Evolutionary conservation across 306 rosid genomes (phyloP).

Genomic region (Quercus glauca): DNA sequence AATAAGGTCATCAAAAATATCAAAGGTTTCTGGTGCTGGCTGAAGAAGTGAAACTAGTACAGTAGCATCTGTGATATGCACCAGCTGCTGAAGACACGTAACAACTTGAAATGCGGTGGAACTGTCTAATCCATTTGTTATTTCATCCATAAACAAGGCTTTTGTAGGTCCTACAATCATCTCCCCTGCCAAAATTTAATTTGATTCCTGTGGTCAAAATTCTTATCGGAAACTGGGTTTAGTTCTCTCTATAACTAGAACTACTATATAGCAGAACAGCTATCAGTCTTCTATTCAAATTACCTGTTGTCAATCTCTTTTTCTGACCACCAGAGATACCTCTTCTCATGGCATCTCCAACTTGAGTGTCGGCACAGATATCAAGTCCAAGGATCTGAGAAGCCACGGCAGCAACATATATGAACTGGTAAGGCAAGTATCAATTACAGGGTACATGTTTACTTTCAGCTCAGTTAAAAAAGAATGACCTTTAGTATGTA

Average conservation of each 20-base stretch:
- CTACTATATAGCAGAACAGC: neutral
- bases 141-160: conserved; percentile 11
- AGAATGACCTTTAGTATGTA: conserved; percentile 46
- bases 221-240: neutral
- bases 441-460: too few species aligned
- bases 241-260: neutral
- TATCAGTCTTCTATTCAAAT: neutral
- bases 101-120: neutral
- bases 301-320: conserved; percentile 53
- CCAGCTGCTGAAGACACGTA: neutral
- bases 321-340: conserved; percentile 52
- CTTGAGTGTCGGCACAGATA: conserved; percentile 40
- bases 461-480: neutral
- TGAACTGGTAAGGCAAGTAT: neutral
- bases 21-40: conserved; percentile 50
- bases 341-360: conserved; percentile 47
- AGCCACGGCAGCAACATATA: neutral
- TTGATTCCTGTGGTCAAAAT: neutral
- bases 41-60: conserved; percentile 49
- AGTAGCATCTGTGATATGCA: conserved; percentile 9
- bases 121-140: neutral
- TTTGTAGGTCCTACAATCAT: conserved; percentile 45
- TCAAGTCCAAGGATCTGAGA: conserved; percentile 48
- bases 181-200: conserved; percentile 26
- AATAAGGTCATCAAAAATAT: conserved; percentile 48